Conservation (phyloP, 2,329 filamentous ascomycete species). For the Aspergillus felis region DNA sequence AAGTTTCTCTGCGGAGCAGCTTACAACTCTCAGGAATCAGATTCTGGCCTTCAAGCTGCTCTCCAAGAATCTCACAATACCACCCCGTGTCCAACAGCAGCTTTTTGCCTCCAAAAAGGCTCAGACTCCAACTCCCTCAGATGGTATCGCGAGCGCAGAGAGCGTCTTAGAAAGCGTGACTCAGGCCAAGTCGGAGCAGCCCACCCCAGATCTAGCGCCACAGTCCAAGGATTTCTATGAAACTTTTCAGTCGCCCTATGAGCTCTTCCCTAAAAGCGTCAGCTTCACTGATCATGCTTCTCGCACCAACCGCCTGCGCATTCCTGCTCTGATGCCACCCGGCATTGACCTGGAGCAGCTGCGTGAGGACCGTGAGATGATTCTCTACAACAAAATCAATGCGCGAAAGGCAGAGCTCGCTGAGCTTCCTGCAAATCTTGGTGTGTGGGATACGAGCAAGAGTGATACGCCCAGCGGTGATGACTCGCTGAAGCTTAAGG, state of each 20-base stretch:
- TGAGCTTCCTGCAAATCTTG: constrained; percentile 76
- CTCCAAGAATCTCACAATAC: constrained; percentile 80
- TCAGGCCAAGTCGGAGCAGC: constrained; percentile 29
- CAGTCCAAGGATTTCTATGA: constrained; percentile 55
- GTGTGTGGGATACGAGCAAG: constrained; percentile 74
- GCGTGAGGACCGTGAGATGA: constrained; percentile 79
- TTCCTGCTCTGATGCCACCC: constrained; percentile 83
- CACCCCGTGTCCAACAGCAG: constrained; percentile 72
- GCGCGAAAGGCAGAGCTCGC: constrained; percentile 82
- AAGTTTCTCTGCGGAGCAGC: constrained; percentile 74
- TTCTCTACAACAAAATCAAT: constrained; percentile 85
- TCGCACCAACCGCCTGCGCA: constrained; percentile 71
- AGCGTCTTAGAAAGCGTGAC: constrained; percentile 38
- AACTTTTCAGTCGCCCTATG: constrained; percentile 71
- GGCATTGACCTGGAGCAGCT: constrained; percentile 84
- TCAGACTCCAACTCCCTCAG: constrained; percentile 35
- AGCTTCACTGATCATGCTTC: constrained; percentile 75
- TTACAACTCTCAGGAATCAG: constrained; percentile 74
- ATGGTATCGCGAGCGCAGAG: constrained; percentile 30
- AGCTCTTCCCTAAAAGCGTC: constrained; percentile 55
- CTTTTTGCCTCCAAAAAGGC: constrained; percentile 62
- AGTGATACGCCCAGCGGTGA: constrained; percentile 68
- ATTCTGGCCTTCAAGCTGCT: constrained; percentile 89
- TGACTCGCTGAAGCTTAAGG: constrained; percentile 79
- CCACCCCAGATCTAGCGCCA: constrained; percentile 20